Percentiles rank a stretch among this genome's conserved stretches.
These are phyloP conservation scores for Apiospora marii DNA, from an alignment of 2,329 filamentous ascomycete genomes.

Conservation along the genomic window DNA sequence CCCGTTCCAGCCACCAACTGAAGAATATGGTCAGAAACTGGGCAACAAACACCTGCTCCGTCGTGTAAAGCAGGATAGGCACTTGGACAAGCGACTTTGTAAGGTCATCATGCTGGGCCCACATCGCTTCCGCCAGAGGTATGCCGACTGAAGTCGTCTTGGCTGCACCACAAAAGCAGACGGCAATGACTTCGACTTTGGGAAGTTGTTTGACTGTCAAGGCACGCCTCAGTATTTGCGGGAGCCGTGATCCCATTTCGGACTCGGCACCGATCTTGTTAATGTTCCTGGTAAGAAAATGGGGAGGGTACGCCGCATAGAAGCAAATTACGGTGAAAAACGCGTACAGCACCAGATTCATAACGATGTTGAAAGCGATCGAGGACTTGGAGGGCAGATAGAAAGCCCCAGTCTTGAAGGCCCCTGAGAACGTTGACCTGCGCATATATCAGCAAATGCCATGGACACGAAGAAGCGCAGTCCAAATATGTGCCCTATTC, in stretches of 20 bases:
- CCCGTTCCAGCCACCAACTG: slow-evolving; percentile 50
- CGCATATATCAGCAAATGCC: slow-evolving; percentile 32
- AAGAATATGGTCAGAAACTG: slow-evolving; percentile 50
- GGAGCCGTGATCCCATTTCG: slow-evolving; percentile 37
- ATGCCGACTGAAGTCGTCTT: slow-evolving; percentile 78
- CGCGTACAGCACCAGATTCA: slow-evolving; percentile 69
- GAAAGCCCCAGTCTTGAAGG: slow-evolving; percentile 70
- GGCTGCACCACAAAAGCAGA: slow-evolving; percentile 77
- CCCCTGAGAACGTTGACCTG: slow-evolving; percentile 73
- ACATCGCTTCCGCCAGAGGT: slow-evolving; percentile 74
- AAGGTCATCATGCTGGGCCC: slow-evolving; percentile 60
- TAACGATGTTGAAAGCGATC: slow-evolving; percentile 71
- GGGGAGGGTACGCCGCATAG: slow-evolving; percentile 54
- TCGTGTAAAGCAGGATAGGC: slow-evolving; percentile 68
- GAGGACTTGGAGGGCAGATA: slow-evolving; percentile 64
- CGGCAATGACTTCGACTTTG: slow-evolving; percentile 70
- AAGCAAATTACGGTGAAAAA: slow-evolving; percentile 71
- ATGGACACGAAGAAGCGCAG: background rate
- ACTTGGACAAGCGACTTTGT: slow-evolving; percentile 68
- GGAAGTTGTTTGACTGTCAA: slow-evolving; percentile 62
- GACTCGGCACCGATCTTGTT: slow-evolving; percentile 47
- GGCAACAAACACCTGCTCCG: slow-evolving; percentile 57
- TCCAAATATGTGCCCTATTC: too few species aligned
- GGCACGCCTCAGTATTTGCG: slow-evolving; percentile 39
- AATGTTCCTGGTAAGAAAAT: slow-evolving; percentile 40